Percentiles rank a stretch among this genome's conserved stretches.
phyloP scores from a whole-genome alignment of 2,329 filamentous ascomycete genomes.

The Ceratocystiopsis brevicomis region DNA sequence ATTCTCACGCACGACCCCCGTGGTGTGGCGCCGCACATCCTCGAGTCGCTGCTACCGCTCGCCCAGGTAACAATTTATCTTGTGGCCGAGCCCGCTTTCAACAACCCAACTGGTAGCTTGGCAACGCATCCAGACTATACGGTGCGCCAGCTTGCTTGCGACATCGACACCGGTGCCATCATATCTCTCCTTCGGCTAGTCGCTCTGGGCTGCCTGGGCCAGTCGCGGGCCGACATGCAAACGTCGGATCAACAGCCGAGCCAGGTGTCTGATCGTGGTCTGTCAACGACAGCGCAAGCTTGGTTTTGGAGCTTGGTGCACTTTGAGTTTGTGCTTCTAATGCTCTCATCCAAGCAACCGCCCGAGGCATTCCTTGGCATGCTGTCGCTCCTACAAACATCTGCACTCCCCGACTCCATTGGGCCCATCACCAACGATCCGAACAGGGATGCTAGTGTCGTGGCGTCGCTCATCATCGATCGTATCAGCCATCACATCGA shows the following conservation, averaged over 20 bases:
- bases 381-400: conserved; percentile 47
- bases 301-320: conserved; percentile 52
- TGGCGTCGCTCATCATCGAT: conserved; percentile 34
- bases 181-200: conserved; percentile 47
- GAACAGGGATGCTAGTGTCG: conserved; percentile 22
- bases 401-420: conserved; percentile 42
- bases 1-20: conserved; percentile 42
- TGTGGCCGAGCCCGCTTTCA: conserved; percentile 37
- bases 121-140: conserved; percentile 20
- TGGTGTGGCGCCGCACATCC: conserved; percentile 37
- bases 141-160: conserved; percentile 26
- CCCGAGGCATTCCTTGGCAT: conserved; percentile 42
- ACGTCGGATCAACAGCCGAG: conserved; percentile 7
- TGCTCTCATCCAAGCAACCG: conserved; percentile 49
- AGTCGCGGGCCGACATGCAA: conserved; percentile 1
- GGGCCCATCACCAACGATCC: conserved; percentile 37
- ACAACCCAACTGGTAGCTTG: conserved; percentile 28
- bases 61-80: conserved; percentile 41
- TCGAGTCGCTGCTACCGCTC: conserved; percentile 35
- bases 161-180: conserved; percentile 44
- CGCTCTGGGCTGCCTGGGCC: conserved; percentile 37
- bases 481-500: conserved; percentile 43
- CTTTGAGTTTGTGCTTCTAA: conserved; percentile 45
- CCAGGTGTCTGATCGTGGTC: conserved; percentile 8
- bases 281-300: conserved; percentile 4